Base-by-base conservation (phyloP, 1,139 yeast genomes). In the Taphrina confusa region DNA sequence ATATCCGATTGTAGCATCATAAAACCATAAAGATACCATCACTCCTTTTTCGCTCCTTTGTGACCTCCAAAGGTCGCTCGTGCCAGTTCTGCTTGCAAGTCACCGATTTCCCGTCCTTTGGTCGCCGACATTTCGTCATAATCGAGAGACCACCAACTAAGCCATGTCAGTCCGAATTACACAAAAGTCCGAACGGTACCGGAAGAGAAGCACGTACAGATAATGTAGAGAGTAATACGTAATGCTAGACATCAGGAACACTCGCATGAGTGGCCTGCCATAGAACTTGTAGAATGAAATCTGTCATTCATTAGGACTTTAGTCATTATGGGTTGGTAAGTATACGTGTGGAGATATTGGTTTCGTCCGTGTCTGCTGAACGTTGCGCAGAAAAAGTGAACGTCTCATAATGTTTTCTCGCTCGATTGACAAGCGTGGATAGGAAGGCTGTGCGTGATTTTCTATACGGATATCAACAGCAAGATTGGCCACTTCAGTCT, bases 201-300 rank as follows among this genome's bases (percentile, higher is more conserved):
- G n/a, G n/a, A n/a, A n/a, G 16, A 27, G 25, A 23, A 18, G 27
- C 14, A 3, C 30, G 4, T 31, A 44, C 58, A 54, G 34, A 18
- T 54, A 54, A 45, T 54, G 58, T 3, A 54, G 51, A 4, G 58
- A 54, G 45, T 54, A 54, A 20, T 54, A 54, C 11, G 51, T 44
- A 12, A 54, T 40, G 36, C 58, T 54, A n/a, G 58, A 54, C 58
- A 54, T 54, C 22, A 54, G 36, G 25, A 54, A 54, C 8, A 54
- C 58, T 14, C 58, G 36, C 33, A 46, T 44, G 45, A 54, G 20
- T 4, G 58, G 58, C 11, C 58, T 18, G 5, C 58, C 58, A n/a
- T 42, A 54, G 42, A 42, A 34, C 20, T 44, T 54, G 30, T 54
- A 54, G 46, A 54, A 54, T 18, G 51, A 45, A 34, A 54, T 54